Percentiles rank a stretch among this genome's conserved stretches.
These are phyloP conservation scores for Neurospora sp. DNA, from an alignment of 495 filamentous ascomycete species.

Conservation along the genomic window DNA sequence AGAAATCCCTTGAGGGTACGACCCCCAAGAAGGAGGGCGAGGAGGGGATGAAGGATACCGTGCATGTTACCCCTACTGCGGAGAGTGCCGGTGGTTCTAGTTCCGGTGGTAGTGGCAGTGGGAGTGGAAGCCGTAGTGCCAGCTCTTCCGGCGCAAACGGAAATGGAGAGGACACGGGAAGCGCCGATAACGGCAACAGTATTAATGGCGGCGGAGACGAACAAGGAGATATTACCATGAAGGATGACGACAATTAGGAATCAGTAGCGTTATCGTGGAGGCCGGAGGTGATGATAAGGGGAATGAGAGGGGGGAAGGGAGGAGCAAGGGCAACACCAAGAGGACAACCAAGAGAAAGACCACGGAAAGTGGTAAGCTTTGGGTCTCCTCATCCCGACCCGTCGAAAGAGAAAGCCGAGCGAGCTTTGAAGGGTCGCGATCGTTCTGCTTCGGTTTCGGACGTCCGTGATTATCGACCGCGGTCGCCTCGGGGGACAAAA, in stretches of 20 bases:
- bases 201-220: not conserved
- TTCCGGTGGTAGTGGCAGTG: not conserved
- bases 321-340: not conserved
- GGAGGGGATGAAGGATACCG: not conserved
- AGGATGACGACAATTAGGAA: not conserved
- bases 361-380: not conserved
- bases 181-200: not conserved
- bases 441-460: not conserved
- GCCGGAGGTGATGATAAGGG: not conserved
- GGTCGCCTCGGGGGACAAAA: not conserved
- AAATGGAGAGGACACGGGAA: not conserved
- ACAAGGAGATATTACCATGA: not conserved
- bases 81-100: not conserved
- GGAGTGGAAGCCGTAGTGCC: not conserved
- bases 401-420: not conserved
- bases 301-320: not conserved
- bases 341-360: not conserved
- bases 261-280: not conserved
- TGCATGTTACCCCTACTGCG: not conserved
- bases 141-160: not conserved
- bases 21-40: constrained; percentile 11
- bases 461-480: not conserved
- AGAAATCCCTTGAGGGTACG: constrained; percentile 11
- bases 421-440: not conserved
- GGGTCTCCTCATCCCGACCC: not conserved